Evolutionary conservation across 805 yeast genomes (phyloP).

Genomic region (Monosporozyma yasuniensis): DNA sequence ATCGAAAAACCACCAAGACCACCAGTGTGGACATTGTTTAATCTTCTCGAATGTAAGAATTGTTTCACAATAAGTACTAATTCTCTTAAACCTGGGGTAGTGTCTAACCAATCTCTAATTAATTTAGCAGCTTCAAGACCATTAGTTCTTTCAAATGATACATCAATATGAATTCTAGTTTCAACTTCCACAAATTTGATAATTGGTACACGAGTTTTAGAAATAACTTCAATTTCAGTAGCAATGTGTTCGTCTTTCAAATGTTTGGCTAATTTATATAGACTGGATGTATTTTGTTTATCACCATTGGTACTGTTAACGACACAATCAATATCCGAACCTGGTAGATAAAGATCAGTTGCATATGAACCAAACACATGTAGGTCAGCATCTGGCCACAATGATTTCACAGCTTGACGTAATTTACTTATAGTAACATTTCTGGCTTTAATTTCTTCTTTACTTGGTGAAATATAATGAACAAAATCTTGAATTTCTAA

Average conservation of each 20-base stretch:
- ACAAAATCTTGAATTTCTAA: constrained; percentile 79
- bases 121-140: constrained; percentile 76
- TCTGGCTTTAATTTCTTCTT: constrained; percentile 58
- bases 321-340: constrained; percentile 93
- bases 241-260: constrained; percentile 57
- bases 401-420: constrained; percentile 39
- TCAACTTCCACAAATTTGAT: constrained; percentile 76
- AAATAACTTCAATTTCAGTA: constrained; percentile 69
- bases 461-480: constrained; percentile 76
- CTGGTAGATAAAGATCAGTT: constrained; percentile 86
- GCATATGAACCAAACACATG: constrained; percentile 93
- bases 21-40: constrained; percentile 85
- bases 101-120: constrained; percentile 63
- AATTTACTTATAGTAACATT: constrained; percentile 55
- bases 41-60: constrained; percentile 64
- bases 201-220: constrained; percentile 88
- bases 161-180: constrained; percentile 69
- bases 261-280: constrained; percentile 66
- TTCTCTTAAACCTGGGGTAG: constrained; percentile 74
- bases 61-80: constrained; percentile 77
- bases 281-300: constrained; percentile 49
- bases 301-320: constrained; percentile 54
- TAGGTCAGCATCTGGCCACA: constrained; percentile 75
- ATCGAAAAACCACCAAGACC: constrained; percentile 93
- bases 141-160: constrained; percentile 78